These are phyloP conservation scores for Parasitella parasitica DNA, from an alignment of 371 early-diverging fungal species.

Conservation along the genomic window DNA sequence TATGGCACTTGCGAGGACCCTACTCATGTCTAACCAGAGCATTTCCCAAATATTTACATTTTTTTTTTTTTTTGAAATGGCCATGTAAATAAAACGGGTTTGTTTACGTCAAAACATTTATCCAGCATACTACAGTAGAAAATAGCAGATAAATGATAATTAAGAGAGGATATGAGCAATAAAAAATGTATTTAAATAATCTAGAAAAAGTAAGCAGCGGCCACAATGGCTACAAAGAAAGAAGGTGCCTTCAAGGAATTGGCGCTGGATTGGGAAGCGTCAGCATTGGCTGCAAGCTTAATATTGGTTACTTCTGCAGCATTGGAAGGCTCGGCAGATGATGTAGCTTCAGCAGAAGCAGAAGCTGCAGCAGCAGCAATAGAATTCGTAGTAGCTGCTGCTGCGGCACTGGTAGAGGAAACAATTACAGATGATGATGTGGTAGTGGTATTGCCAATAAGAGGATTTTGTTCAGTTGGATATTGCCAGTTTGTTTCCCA, in stretches of 20 bases:
- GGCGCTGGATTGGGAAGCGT: neutral
- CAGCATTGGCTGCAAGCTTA: slow-evolving; percentile 1
- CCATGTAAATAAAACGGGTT: too few species aligned
- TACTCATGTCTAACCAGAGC: neutral
- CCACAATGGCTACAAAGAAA: slow-evolving; percentile 4
- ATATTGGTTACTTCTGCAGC: neutral
- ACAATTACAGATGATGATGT: neutral
- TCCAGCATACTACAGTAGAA: too few species aligned
- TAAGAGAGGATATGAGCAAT: neutral
- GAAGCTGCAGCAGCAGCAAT: neutral
- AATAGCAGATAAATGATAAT: neutral
- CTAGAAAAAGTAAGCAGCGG: slow-evolving; percentile 9
- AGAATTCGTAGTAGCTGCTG: slow-evolving; percentile 7
- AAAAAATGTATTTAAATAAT: neutral
- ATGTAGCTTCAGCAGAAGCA: neutral
- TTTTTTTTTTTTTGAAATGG: neutral
- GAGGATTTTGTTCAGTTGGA: slow-evolving; percentile 18
- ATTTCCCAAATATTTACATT: too few species aligned
- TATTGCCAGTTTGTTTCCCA: slow-evolving; percentile 47
- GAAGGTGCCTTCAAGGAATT: neutral
- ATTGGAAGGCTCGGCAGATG: neutral
- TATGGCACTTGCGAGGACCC: slow-evolving; percentile 41
- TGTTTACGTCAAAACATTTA: too few species aligned
- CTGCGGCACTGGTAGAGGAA: neutral
- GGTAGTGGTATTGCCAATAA: neutral